A percentile compares a stretch with the other conserved stretches of the same genome.
Conservation (phyloP, 176 grass and related monocot genomes). For the Triticum urartu region DNA sequence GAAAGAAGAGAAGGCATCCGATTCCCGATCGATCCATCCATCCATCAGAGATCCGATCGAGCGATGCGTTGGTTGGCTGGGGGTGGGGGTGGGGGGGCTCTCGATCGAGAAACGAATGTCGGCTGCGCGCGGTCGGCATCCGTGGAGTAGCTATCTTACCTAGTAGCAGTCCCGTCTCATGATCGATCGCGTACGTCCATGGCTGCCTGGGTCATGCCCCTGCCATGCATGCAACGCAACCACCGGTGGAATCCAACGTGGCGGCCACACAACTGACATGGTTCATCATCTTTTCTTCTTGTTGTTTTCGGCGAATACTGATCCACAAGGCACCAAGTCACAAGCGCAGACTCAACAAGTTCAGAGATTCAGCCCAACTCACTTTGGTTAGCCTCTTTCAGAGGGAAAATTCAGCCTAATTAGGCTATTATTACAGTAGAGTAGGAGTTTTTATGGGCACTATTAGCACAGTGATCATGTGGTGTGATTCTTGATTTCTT, state of each 20-base stretch:
- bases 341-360: no score
- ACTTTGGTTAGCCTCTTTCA: no score
- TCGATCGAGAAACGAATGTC: slow-evolving; percentile 44
- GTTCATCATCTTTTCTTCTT: neutral
- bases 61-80: slow-evolving; percentile 33
- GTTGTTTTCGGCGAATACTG: neutral
- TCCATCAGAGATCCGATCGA: slow-evolving; percentile 26
- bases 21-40: slow-evolving; percentile 31
- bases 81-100: neutral
- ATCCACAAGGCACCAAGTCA: no score
- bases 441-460: no score
- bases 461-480: no score
- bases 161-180: neutral
- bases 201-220: neutral
- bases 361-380: no score
- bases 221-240: neutral
- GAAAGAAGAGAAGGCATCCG: slow-evolving; percentile 55
- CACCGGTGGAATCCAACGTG: neutral
- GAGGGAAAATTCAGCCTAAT: no score
- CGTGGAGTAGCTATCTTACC: neutral
- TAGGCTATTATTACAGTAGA: no score
- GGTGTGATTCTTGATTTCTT: no score
- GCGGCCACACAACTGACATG: neutral
- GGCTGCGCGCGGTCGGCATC: slow-evolving; percentile 12
- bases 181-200: neutral